These are phyloP conservation scores for Hyaloscypha variabilis DNA, from an alignment of 495 filamentous ascomycete genomes.

Conservation along the genomic window DNA sequence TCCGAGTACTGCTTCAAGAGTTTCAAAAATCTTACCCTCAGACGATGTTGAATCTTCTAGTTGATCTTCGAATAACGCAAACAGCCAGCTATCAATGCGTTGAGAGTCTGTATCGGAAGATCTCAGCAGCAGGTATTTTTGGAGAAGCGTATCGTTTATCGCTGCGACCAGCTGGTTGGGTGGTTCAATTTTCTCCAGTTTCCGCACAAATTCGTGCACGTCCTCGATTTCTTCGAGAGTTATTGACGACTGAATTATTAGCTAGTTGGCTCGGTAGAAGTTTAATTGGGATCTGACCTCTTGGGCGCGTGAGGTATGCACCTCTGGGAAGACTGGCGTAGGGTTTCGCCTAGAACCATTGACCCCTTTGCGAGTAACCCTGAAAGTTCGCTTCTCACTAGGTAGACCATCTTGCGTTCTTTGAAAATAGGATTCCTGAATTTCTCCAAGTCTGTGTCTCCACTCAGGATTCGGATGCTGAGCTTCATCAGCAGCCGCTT, in stretches of 20 bases:
- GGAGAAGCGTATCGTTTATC: conserved; percentile 74
- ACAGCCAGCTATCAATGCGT: conserved; percentile 69
- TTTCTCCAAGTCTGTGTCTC: conserved; percentile 65
- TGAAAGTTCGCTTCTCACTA: conserved; percentile 48
- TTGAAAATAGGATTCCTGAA: conserved; percentile 63
- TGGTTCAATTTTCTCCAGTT: conserved; percentile 76
- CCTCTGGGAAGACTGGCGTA: conserved; percentile 59
- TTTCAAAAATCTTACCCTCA: conserved; percentile 49
- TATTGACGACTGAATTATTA: conserved; percentile 36
- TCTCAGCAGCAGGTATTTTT: conserved; percentile 70
- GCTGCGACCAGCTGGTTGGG: conserved; percentile 81
- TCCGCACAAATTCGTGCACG: conserved; percentile 71
- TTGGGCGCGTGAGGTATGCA: conserved; percentile 73
- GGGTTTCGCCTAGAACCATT: conserved; percentile 46
- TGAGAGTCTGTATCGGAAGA: conserved; percentile 57
- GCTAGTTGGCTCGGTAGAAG: background rate
- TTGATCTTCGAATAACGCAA: conserved; percentile 60
- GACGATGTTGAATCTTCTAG: conserved; percentile 54
- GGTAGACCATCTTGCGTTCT: conserved; percentile 33
- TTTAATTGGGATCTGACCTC: conserved; percentile 48
- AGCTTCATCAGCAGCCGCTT: conserved; percentile 31
- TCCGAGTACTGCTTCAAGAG: conserved; percentile 58
- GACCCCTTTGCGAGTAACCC: conserved; percentile 48
- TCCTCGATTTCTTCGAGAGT: conserved; percentile 81
- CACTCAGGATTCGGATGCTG: conserved; percentile 76